Conservation (phyloP, 2,329 filamentous ascomycete species). For the Stagonosporopsis rhizophila region DNA sequence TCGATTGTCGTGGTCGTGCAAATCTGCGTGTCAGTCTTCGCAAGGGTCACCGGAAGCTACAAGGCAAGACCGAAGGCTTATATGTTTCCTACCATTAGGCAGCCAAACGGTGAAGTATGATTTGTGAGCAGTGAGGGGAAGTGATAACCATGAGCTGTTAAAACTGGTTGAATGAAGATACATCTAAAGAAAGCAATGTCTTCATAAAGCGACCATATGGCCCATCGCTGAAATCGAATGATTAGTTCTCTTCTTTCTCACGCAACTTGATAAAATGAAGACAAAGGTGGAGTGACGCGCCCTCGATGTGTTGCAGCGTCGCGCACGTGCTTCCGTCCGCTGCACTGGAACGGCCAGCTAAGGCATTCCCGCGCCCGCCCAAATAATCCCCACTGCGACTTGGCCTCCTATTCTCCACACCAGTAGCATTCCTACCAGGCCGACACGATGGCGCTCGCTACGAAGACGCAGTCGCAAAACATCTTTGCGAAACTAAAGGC, state of each 20-base stretch:
- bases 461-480: slow-evolving; percentile 93
- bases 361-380: slow-evolving; percentile 35
- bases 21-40: background rate
- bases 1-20: background rate
- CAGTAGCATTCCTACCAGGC: slow-evolving; percentile 28
- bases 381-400: slow-evolving; percentile 41
- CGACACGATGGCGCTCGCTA: slow-evolving; percentile 68
- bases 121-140: slow-evolving; percentile 11
- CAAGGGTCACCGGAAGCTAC: background rate
- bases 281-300: background rate
- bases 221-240: background rate
- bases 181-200: background rate
- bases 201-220: background rate
- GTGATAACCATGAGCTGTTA: slow-evolving; percentile 4
- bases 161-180: background rate
- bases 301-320: background rate
- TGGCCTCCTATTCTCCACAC: slow-evolving; percentile 35
- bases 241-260: background rate
- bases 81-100: background rate
- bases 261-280: background rate
- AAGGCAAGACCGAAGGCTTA: background rate
- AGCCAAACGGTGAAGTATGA: slow-evolving; percentile 1
- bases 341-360: slow-evolving; percentile 25
- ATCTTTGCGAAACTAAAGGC: slow-evolving; percentile 97
- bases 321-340: slow-evolving; percentile 9